Conservation (phyloP, 2,329 filamentous ascomycete species). For the Cladobotryum mycophilum region DNA sequence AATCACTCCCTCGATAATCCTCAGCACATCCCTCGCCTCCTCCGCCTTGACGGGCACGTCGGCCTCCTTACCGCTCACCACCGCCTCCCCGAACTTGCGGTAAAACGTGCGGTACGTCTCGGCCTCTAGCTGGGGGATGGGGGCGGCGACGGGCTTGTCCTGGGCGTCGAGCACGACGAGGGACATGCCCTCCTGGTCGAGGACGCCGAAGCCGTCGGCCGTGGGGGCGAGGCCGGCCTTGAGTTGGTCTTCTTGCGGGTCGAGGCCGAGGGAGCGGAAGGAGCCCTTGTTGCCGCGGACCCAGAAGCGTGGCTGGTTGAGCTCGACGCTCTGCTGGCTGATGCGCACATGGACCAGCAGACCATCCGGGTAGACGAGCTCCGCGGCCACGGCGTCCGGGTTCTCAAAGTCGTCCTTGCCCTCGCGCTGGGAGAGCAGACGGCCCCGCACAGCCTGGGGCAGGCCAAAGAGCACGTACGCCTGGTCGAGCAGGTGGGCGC, state of each 20-base stretch:
- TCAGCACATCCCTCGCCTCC: slow-evolving; percentile 48
- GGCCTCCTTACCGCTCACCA: slow-evolving; percentile 42
- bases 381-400: slow-evolving; percentile 54
- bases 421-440: slow-evolving; percentile 60
- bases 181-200: slow-evolving; percentile 53
- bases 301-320: slow-evolving; percentile 68
- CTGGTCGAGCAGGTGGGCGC: slow-evolving; percentile 72
- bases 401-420: slow-evolving; percentile 40
- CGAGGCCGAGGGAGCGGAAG: slow-evolving; percentile 65
- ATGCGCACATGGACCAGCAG: slow-evolving; percentile 64
- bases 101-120: slow-evolving; percentile 67
- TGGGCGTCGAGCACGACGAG: slow-evolving; percentile 50
- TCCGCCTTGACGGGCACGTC: slow-evolving; percentile 46
- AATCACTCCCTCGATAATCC: slow-evolving; percentile 44
- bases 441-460: slow-evolving; percentile 60
- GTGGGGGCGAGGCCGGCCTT: slow-evolving; percentile 55
- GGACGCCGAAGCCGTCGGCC: slow-evolving; percentile 59
- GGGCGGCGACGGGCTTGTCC: slow-evolving; percentile 43
- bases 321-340: slow-evolving; percentile 61
- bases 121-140: slow-evolving; percentile 54
- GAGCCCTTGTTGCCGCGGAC: slow-evolving; percentile 66
- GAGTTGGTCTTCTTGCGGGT: slow-evolving; percentile 71
- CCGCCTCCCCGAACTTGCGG: slow-evolving; percentile 41
- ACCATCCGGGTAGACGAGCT: slow-evolving; percentile 60
- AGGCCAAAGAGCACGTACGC: slow-evolving; percentile 63